Base-by-base conservation (phyloP, 2,329 filamentous ascomycete species). In the Cryphonectria japonica region DNA sequence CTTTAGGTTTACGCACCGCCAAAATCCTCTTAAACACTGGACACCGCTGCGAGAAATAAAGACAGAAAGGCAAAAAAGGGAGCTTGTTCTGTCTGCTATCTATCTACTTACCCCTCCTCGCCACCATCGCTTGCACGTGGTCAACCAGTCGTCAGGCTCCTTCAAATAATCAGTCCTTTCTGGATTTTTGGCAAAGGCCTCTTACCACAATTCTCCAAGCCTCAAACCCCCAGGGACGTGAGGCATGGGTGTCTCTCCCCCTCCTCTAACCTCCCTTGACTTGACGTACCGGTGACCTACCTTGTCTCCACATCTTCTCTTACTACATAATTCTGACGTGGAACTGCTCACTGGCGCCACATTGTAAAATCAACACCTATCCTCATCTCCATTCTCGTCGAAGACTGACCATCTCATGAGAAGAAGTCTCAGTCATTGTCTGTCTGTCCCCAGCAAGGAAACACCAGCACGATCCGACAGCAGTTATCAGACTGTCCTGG, bases 401-500 rank as follows among this genome's bases (percentile, higher is more conserved):
- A 43, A 26, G 61, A 34, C 61, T 46, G 43, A 26, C 29, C 52
- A 29, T 57, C 63, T 32, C 1, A 34, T 50, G 14, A 19, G 29
- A 32, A 16, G 26, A 59, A 13, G 26, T 29, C 16, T 32, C 54
- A 19, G 26, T 16, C 26, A 32, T 32, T 32, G 54, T 16, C 54
- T 16, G 22, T 50, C 22, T 50, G 43, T 57, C 52, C 29, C 7
- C 26, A 34, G 1, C 26, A 32, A 29, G 26, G 16, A 59, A n/a
- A 2, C 7, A n/a, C 13, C 26, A 59, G 54, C 26, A 57, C 54
- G 54, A 34, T 32, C 29, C 54, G 14, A 29, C 46, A 41, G 2
- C 65, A 72, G 69, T 72, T 72, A 71, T 72, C 62, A 72, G 71
- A 72, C 71, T 71, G 65, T 60, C 61, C 19, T 22, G 1, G 19